Evolutionary conservation across 352 stramenopile genomes (phyloP).

Genomic region (Pythium periplocum): DNA sequence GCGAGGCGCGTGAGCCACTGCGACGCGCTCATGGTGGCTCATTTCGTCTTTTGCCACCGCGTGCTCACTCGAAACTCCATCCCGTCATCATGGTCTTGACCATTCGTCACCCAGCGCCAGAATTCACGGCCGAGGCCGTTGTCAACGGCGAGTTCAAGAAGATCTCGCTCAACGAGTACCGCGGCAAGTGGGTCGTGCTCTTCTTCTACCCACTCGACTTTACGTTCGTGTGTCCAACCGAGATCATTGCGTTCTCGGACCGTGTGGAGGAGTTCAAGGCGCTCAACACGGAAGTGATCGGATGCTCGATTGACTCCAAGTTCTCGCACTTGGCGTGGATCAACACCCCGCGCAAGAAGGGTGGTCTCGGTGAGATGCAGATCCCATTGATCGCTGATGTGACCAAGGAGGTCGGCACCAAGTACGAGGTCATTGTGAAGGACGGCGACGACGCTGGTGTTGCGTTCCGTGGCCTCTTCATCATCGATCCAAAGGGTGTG

Average conservation of each 20-base stretch:
- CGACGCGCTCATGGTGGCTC: too few relatives aligned
- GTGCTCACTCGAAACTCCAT: too few relatives aligned
- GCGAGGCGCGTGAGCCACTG: too few relatives aligned
- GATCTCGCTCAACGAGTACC: conserved; percentile 82
- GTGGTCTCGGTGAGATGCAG: conserved; percentile 86
- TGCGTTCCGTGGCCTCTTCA: conserved; percentile 86
- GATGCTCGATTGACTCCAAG: conserved; percentile 82
- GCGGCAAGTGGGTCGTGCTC: conserved; percentile 88
- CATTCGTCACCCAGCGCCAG: conserved; percentile 62
- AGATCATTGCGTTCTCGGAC: conserved; percentile 90
- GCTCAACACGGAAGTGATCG: conserved; percentile 72
- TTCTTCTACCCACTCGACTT: conserved; percentile 93
- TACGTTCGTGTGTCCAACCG: conserved; percentile 90
- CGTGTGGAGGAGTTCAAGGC: conserved; percentile 72
- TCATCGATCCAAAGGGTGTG: conserved; percentile 85
- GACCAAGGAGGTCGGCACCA: conserved; percentile 76
- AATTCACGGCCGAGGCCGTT: conserved; percentile 75
- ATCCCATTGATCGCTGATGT: conserved; percentile 89
- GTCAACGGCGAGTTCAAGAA: conserved; percentile 82
- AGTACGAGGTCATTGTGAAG: conserved; percentile 84
- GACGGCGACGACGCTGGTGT: conserved; percentile 64
- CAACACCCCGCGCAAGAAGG: conserved; percentile 86
- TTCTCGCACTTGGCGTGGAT: conserved; percentile 89
- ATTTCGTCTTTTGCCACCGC: too few relatives aligned
- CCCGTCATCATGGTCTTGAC: conserved; percentile 41